Percentiles rank a stretch among this genome's conserved stretches.
phyloP scores from a whole-genome alignment of 768 basidiomycete genomes.

The Naganishia vishniacii region DNA sequence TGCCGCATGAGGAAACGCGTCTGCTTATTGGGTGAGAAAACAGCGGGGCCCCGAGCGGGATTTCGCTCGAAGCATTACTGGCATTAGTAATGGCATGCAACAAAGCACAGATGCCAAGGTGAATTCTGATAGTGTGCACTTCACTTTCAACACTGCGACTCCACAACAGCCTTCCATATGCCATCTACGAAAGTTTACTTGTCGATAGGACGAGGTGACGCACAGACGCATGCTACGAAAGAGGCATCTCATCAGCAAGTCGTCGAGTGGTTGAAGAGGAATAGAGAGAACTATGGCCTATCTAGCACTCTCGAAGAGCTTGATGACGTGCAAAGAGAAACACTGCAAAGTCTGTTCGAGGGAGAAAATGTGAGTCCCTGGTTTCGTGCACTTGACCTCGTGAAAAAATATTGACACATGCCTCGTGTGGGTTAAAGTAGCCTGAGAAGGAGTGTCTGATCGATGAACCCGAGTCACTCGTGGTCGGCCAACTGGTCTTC shows the following conservation, averaged over 20 bases:
- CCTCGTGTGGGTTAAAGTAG: slow-evolving; percentile 1
- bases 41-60: too few relatives aligned
- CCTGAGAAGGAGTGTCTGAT: slow-evolving; percentile 16
- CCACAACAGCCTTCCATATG: not conserved
- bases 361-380: slow-evolving; percentile 24
- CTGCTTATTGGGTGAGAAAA: too few relatives aligned
- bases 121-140: too few relatives aligned
- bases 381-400: not conserved
- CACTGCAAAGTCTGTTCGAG: slow-evolving; percentile 27
- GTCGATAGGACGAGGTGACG: slow-evolving; percentile 8
- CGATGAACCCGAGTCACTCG: slow-evolving; percentile 28
- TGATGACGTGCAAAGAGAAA: slow-evolving; percentile 52
- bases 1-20: too few relatives aligned
- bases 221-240: not conserved
- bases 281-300: slow-evolving; percentile 52
- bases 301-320: slow-evolving; percentile 50
- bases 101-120: too few relatives aligned
- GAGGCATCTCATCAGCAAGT: slow-evolving; percentile 42
- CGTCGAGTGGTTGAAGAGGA: slow-evolving; percentile 47
- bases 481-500: slow-evolving; percentile 27
- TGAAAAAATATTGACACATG: not conserved
- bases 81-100: too few relatives aligned
- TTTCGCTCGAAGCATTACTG: too few relatives aligned
- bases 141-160: not conserved
- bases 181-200: not conserved